Base-by-base conservation (phyloP, 257 asterid genomes). In the Solanum pinnatisectum region DNA sequence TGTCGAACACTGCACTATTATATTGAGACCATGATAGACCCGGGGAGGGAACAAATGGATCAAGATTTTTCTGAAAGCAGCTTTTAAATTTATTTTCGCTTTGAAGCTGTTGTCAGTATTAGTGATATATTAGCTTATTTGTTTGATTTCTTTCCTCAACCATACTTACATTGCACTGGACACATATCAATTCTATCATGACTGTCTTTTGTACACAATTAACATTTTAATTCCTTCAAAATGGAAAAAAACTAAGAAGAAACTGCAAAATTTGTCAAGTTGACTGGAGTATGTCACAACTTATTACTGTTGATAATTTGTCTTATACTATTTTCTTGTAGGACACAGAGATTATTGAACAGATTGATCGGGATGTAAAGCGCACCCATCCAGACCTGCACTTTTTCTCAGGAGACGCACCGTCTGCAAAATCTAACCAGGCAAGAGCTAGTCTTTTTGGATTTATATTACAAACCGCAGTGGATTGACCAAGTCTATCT, bases 371-470 rank as follows among this genome's bases (percentile, higher is more conserved):
- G 60, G 99, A 96, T 95, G 99, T 96, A 88, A 93, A 93, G 94
- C 99, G 98, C 73, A 96, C 99, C 44, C 99, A 96, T 94, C 99
- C 98, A 65, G 99, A 95, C 90, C 91, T 96, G 92, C 94, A 95
- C 87, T 96, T 95, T 87, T 96, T 96, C 93, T 96, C 98, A 16
- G 99, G 98, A 87, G 98, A 96, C 92, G 91, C 98, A 22, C 60
- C 91, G 40, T 90, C 89, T 84, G 98, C 99, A 72, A 95, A 93
- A 91, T 93, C 93, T 87, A 96, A 94, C 89, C 98, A 95, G 92
- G 99, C 95, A 87, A 88, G 89, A 30, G 84, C 49, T 83, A 83
- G 74, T 46, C 74, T 87, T 36, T 60, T 87, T 74, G 87, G 84
- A 67, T 14, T 81, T 42, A 83, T 37, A 20, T 23, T 84, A 44